Percentiles rank a stretch among this genome's conserved stretches.
These are phyloP conservation scores for Camelina sativa DNA, from an alignment of 345 rosid species.

Conservation along the genomic window DNA sequence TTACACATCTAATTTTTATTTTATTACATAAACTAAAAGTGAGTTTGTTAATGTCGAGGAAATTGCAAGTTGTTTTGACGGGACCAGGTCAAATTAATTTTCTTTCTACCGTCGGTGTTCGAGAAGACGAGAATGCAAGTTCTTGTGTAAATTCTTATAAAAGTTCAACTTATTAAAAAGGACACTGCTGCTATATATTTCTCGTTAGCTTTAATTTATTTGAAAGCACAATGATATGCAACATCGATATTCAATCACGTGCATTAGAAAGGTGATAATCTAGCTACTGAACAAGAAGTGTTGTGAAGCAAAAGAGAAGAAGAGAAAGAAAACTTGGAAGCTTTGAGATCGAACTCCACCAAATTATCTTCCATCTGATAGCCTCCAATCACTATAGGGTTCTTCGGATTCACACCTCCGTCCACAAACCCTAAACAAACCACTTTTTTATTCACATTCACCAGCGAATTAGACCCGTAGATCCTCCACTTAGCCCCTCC, in stretches of 20 bases:
- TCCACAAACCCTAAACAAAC: constrained; percentile 51
- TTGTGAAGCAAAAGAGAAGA: constrained; percentile 34
- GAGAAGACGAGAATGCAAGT: neutral
- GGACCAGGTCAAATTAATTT: neutral
- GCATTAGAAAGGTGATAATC: neutral
- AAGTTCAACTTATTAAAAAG: neutral
- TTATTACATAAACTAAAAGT: too few relatives aligned
- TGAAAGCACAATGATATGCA: neutral
- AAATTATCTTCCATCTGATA: constrained; percentile 42
- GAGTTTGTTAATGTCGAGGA: too few relatives aligned
- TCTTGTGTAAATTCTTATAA: too few relatives aligned
- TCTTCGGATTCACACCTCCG: constrained; percentile 42
- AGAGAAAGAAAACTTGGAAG: constrained; percentile 30
- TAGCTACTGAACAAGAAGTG: constrained; percentile 28
- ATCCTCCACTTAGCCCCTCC: constrained; percentile 49
- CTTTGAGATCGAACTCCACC: constrained; percentile 40
- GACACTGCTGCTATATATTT: neutral
- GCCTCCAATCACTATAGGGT: constrained; percentile 30
- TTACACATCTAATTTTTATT: too few relatives aligned
- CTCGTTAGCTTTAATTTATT: neutral
- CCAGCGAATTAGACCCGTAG: constrained; percentile 46
- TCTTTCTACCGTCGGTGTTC: neutral
- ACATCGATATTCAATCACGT: neutral
- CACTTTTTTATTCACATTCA: constrained; percentile 31
- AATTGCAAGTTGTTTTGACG: too few relatives aligned